Evolutionary conservation across 2,329 filamentous ascomycete genomes (phyloP).

Genomic region (Beauveria asiatica): DNA sequence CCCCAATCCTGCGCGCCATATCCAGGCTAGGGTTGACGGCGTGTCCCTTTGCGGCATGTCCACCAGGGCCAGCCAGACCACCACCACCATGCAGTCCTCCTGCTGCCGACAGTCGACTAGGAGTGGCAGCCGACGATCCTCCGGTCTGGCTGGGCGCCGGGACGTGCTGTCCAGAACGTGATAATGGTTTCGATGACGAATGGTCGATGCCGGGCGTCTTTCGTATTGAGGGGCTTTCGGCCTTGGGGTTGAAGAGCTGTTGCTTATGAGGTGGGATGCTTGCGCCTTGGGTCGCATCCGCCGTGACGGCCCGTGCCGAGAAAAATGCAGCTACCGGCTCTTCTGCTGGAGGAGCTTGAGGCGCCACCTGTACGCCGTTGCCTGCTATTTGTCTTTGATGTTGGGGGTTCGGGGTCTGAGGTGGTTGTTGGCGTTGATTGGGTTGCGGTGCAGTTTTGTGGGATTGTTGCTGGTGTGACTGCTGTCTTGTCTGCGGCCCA

Average conservation of each 20-base stretch:
- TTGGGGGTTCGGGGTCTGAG: slow-evolving; percentile 7
- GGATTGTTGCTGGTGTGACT: background rate
- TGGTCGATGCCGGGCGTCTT: slow-evolving; percentile 87
- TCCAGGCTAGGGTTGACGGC: slow-evolving; percentile 47
- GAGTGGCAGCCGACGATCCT: slow-evolving; percentile 8
- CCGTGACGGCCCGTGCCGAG: slow-evolving; percentile 7
- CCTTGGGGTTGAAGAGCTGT: slow-evolving; percentile 61
- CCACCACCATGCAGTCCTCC: slow-evolving; percentile 3
- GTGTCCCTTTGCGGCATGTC: slow-evolving; percentile 27
- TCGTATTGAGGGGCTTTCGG: slow-evolving; percentile 75
- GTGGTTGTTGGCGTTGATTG: slow-evolving; percentile 1
- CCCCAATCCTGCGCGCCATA: slow-evolving; percentile 49
- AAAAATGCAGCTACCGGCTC: slow-evolving; percentile 11
- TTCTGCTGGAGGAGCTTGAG: background rate
- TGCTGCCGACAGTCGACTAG: slow-evolving; percentile 8
- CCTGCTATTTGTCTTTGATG: background rate
- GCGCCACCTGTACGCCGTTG: background rate
- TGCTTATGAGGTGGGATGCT: slow-evolving; percentile 32
- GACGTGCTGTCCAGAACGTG: slow-evolving; percentile 46
- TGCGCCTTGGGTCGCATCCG: background rate
- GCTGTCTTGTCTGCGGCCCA: background rate
- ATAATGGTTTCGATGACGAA: slow-evolving; percentile 63
- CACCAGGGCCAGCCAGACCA: slow-evolving; percentile 1
- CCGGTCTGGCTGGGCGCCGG: slow-evolving; percentile 27
- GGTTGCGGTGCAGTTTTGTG: background rate